Base-by-base conservation (phyloP, 495 filamentous ascomycete species). In the Penicillium nucicola region DNA sequence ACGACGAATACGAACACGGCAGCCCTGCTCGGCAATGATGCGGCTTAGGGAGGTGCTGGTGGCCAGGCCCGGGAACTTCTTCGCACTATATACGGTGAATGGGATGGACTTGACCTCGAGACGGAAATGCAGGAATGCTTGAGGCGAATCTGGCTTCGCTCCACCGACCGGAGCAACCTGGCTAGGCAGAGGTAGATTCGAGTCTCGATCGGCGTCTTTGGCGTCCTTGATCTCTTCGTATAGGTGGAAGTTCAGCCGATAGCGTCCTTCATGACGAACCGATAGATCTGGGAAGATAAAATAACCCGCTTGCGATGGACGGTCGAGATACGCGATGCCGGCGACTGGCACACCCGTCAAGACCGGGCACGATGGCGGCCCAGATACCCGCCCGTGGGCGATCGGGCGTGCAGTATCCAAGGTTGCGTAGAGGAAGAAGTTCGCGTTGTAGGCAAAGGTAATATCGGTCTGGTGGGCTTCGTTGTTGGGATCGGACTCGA, bases 201-300 rank as follows among this genome's bases (percentile, higher is more conserved):
- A 56, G 12, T 82, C 81, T 31, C 76, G 70, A 51, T 85, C 83
- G 17, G 67, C 70, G 65, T 89, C 84, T 61, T 87, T 84, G 39
- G 69, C 56, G 18, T 95, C 87, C 74, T 95, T 96, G 45, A 86
- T 85, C 68, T 95, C 85, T 69, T 98, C 93, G 56, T 92, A 98
- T 14, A 98, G 77, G 59, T 89, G 90, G 74, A 98, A 98, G 56
- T 81, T 86, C 50, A 98, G 70, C 8, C 86, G 78, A 61, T 96
- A 98, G 45, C 86, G 84, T 42, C 93, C 93, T 66, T 98, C 93
- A 65, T 97, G 92, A 44, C 95, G 87, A 42, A 98, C 93, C 1
- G 93, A 97, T 32, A 98, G 76, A 70, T 98, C 93, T 0, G 95
- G 93, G 61, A 98, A 98, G 69, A 98, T 87, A 66, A 98, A 98